A percentile compares a stretch with the other conserved stretches of the same genome.
These are phyloP conservation scores for Fusarium lateritium DNA, from an alignment of 2,329 filamentous ascomycete genomes.

Conservation along the genomic window DNA sequence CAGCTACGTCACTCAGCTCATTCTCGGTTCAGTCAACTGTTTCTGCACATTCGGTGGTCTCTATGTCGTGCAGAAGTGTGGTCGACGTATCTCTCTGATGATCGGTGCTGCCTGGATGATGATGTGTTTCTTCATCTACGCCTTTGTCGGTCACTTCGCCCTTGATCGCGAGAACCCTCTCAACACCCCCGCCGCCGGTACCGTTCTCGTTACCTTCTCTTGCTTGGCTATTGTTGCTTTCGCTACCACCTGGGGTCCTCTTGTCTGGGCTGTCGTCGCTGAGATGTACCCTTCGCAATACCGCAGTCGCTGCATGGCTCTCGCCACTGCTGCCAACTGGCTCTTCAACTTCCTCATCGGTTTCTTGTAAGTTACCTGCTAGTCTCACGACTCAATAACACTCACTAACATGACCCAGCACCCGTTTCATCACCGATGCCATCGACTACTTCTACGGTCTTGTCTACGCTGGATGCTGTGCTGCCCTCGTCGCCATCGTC, in stretches of 20 bases:
- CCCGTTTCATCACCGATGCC: conserved; percentile 78
- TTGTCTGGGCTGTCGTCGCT: conserved; percentile 76
- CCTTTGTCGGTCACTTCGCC: conserved; percentile 64
- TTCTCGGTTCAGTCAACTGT: conserved; percentile 77
- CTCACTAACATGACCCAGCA: conserved; percentile 57
- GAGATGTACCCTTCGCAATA: conserved; percentile 75
- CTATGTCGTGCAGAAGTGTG: conserved; percentile 75
- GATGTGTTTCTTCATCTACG: conserved; percentile 66
- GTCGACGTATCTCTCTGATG: conserved; percentile 75
- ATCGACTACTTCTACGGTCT: conserved; percentile 81
- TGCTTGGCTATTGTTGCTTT: conserved; percentile 78
- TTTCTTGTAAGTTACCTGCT: conserved; percentile 58
- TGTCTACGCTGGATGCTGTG: conserved; percentile 78
- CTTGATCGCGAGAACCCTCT: conserved; percentile 59
- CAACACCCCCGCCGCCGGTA: conserved; percentile 65
- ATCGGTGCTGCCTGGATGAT: conserved; percentile 74
- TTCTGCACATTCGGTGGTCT: conserved; percentile 75
- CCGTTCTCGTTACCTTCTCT: conserved; percentile 76
- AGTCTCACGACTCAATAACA: accelerated
- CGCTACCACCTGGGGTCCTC: conserved; percentile 78
- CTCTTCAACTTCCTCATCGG: conserved; percentile 75
- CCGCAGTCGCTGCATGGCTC: conserved; percentile 67
- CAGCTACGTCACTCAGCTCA: conserved; percentile 77
- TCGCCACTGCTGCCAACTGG: conserved; percentile 73
- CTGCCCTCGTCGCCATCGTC: conserved; percentile 73